These are phyloP conservation scores for Botrytis pseudocinerea DNA, from an alignment of 2,329 filamentous ascomycete genomes.

Conservation along the genomic window DNA sequence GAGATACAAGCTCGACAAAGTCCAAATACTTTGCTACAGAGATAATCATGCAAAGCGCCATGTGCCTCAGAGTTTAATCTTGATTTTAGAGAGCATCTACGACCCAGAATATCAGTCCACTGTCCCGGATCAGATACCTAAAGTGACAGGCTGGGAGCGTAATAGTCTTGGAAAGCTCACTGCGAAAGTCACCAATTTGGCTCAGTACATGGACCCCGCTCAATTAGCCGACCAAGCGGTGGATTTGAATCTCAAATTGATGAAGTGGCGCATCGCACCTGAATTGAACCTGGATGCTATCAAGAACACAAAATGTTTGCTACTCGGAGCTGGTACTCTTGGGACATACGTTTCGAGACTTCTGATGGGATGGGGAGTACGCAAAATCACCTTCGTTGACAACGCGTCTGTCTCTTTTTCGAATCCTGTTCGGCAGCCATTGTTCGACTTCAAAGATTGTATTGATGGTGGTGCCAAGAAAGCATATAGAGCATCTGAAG, in stretches of 20 bases:
- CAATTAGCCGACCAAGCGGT: slow-evolving; percentile 90
- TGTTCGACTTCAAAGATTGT: slow-evolving; percentile 90
- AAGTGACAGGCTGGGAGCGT: slow-evolving; percentile 93
- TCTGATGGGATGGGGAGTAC: slow-evolving; percentile 91
- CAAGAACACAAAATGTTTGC: slow-evolving; percentile 83
- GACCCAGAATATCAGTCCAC: slow-evolving; percentile 7
- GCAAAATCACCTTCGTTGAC: slow-evolving; percentile 94
- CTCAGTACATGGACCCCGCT: slow-evolving; percentile 89
- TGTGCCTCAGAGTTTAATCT: slow-evolving; percentile 76
- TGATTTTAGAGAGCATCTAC: slow-evolving; percentile 48
- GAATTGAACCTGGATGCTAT: slow-evolving; percentile 83
- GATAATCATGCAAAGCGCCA: slow-evolving; percentile 78
- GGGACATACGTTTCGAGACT: slow-evolving; percentile 93
- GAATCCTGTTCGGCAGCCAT: slow-evolving; percentile 90
- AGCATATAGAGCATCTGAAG: slow-evolving; percentile 75
- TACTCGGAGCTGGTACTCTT: slow-evolving; percentile 89
- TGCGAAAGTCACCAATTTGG: slow-evolving; percentile 76
- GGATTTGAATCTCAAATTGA: slow-evolving; percentile 93
- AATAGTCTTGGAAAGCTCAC: slow-evolving; percentile 75
- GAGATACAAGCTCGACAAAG: slow-evolving; percentile 72
- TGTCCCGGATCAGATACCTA: slow-evolving; percentile 62
- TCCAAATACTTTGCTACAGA: slow-evolving; percentile 87
- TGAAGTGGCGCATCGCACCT: slow-evolving; percentile 97
- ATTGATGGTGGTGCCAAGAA: slow-evolving; percentile 81
- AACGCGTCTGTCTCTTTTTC: slow-evolving; percentile 93